These are phyloP conservation scores for Taiwanofungus camphoratus DNA, from an alignment of 1,284 basidiomycete species.

Conservation along the genomic window DNA sequence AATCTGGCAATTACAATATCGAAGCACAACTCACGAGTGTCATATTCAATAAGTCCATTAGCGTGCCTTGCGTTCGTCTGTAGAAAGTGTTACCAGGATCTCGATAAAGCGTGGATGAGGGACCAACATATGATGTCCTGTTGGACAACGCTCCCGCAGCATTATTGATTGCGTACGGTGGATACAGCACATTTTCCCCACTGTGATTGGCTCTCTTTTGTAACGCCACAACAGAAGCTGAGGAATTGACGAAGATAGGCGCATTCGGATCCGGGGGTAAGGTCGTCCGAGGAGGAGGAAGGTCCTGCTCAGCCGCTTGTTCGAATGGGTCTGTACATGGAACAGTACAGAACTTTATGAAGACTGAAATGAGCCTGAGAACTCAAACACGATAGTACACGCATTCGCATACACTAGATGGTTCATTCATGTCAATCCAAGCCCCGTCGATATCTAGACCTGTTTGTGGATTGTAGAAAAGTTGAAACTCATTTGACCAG, in stretches of 20 bases:
- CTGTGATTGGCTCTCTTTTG: conserved; percentile 30
- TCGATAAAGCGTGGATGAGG: neutral
- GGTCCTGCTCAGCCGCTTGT: conserved; percentile 42
- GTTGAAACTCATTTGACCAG: conserved; percentile 57
- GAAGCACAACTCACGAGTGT: conserved; percentile 36
- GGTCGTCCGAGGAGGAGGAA: conserved; percentile 49
- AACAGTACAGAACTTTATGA: conserved; percentile 44
- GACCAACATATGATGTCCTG: conserved; percentile 48
- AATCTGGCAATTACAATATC: neutral
- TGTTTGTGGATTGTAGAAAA: conserved; percentile 50
- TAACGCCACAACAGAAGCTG: neutral
- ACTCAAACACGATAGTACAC: conserved; percentile 2
- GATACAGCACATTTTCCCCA: conserved; percentile 37
- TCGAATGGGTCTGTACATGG: conserved; percentile 54
- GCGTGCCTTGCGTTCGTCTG: conserved; percentile 52
- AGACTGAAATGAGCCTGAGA: neutral
- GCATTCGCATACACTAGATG: conserved; percentile 40
- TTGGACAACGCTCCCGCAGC: conserved; percentile 41
- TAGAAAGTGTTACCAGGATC: neutral
- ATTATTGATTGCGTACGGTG: conserved; percentile 57
- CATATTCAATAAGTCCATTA: conserved; percentile 61
- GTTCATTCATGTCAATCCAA: conserved; percentile 76
- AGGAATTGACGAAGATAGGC: conserved; percentile 41
- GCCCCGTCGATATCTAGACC: conserved; percentile 64
- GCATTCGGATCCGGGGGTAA: conserved; percentile 45